Conservation (phyloP, 805 yeast genomes). For the Saccharomycodes ludwigii region DNA sequence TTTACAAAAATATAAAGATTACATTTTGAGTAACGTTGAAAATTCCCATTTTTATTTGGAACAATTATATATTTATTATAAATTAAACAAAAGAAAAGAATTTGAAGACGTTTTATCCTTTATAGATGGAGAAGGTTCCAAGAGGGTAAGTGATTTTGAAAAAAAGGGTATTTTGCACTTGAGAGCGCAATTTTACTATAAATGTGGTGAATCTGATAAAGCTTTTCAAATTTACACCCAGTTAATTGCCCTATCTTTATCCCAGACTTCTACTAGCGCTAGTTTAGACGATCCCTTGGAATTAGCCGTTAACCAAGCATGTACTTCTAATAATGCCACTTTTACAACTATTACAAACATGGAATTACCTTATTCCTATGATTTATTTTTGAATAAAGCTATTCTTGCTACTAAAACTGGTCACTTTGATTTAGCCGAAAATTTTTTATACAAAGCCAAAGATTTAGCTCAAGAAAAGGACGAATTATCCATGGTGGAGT, state of each 20-base stretch:
- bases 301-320: slow-evolving; percentile 36
- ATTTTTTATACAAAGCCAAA: slow-evolving; percentile 34
- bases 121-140: slow-evolving; percentile 10
- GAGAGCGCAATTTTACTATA: slow-evolving; percentile 40
- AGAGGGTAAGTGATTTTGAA: slow-evolving; percentile 6
- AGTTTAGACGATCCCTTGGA: slow-evolving; percentile 32
- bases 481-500: slow-evolving; percentile 39
- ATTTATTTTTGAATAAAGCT: slow-evolving; percentile 52
- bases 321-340: neutral
- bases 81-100: slow-evolving; percentile 28
- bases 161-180: slow-evolving; percentile 34
- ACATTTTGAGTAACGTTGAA: slow-evolving; percentile 28
- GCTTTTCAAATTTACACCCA: slow-evolving; percentile 41
- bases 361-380: slow-evolving; percentile 32
- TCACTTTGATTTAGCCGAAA: slow-evolving; percentile 28
- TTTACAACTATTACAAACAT: neutral
- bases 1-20: slow-evolving; percentile 25
- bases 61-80: slow-evolving; percentile 51
- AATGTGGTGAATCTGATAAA: slow-evolving; percentile 35
- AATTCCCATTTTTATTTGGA: slow-evolving; percentile 34
- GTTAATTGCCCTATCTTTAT: too few relatives aligned
- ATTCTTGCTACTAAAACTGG: slow-evolving; percentile 37
- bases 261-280: slow-evolving; percentile 20
- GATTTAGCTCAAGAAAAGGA: slow-evolving; percentile 22
- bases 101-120: slow-evolving; percentile 18